Conservation (phyloP, 2,329 filamentous ascomycete species). For the Helotiales sp. region DNA sequence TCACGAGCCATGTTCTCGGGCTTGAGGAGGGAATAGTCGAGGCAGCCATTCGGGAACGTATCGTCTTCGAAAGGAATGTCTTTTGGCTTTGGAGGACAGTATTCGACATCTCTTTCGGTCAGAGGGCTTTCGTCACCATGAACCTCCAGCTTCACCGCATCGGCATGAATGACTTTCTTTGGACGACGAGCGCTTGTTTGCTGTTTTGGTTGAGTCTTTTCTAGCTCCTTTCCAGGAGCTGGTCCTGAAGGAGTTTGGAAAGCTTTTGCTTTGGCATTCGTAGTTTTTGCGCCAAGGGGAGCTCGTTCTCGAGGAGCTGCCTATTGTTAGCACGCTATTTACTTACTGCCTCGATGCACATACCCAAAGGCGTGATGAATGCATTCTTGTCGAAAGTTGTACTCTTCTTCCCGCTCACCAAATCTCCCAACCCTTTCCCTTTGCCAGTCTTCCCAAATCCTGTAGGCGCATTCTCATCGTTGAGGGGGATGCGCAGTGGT, state of each 20-base stretch:
- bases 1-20: constrained; percentile 59
- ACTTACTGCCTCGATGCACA: constrained; percentile 26
- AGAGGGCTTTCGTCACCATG: constrained; percentile 52
- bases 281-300: constrained; percentile 90
- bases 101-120: constrained; percentile 78
- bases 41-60: constrained; percentile 57
- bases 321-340: background rate
- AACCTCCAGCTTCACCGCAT: constrained; percentile 62
- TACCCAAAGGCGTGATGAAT: constrained; percentile 82
- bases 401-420: constrained; percentile 53
- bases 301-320: constrained; percentile 64
- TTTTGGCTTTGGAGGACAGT: constrained; percentile 74
- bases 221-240: constrained; percentile 55
- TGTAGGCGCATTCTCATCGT: constrained; percentile 79
- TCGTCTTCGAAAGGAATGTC: constrained; percentile 70
- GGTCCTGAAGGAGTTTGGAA: constrained; percentile 68
- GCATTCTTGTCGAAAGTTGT: constrained; percentile 57
- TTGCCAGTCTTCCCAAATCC: constrained; percentile 58
- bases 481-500: constrained; percentile 72
- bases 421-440: constrained; percentile 57
- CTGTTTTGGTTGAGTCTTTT: constrained; percentile 61
- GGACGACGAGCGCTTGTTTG: constrained; percentile 56
- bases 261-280: constrained; percentile 80
- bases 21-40: constrained; percentile 59
- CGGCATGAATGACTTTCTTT: constrained; percentile 54